Percentiles rank a stretch among this genome's conserved stretches.
phyloP scores from a whole-genome alignment of 73 alveolate genomes.

The Tetrahymena elliotti region DNA sequence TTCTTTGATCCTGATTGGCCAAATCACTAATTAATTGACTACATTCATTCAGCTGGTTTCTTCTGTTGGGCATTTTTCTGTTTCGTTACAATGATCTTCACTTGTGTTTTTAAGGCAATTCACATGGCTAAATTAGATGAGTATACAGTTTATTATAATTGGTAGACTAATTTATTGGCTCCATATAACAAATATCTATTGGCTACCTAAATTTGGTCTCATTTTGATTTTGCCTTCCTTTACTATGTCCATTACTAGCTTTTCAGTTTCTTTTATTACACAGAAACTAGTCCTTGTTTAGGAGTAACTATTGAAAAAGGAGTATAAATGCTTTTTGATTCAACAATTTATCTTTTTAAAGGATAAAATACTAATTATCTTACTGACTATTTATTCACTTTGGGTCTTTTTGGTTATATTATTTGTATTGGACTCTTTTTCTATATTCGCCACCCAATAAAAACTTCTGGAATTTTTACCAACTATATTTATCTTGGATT shows the following conservation, averaged over 20 bases:
- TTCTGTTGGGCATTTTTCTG: not conserved
- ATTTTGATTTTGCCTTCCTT: not conserved
- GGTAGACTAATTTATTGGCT: not conserved
- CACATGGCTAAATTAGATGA: not conserved
- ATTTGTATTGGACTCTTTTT: not conserved
- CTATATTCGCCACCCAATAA: not conserved
- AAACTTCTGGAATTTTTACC: not conserved
- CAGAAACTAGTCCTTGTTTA: not conserved
- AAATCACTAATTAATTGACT: not conserved
- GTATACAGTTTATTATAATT: not conserved
- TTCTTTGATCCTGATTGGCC: not conserved
- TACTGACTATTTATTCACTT: not conserved
- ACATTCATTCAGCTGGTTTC: not conserved
- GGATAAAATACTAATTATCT: not conserved
- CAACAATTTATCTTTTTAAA: not conserved
- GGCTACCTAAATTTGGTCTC: not conserved
- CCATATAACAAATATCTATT: not conserved
- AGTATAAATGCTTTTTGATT: not conserved
- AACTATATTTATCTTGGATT: not conserved
- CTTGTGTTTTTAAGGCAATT: not conserved
- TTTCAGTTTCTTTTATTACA: not conserved
- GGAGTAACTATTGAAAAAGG: not conserved
- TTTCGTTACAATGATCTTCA: not conserved
- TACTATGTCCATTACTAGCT: not conserved
- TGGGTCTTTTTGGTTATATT: not conserved